These are phyloP conservation scores for Botrytis hyacinthi DNA, from an alignment of 2,329 filamentous ascomycete genomes.

Conservation along the genomic window DNA sequence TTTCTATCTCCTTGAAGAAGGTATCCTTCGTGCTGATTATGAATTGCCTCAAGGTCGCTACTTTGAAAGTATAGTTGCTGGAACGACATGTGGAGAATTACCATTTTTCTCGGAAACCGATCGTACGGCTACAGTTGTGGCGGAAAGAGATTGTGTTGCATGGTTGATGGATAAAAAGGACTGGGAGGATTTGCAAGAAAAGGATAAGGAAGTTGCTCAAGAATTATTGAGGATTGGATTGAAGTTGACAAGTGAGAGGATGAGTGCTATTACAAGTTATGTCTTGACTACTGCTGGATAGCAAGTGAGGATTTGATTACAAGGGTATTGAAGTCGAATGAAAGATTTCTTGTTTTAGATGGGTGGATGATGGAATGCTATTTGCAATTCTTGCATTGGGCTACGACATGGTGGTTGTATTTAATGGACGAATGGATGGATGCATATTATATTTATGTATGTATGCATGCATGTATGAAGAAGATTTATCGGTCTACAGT, in stretches of 20 bases:
- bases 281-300: slow-evolving; percentile 45
- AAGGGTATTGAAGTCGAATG: background rate
- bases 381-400: background rate
- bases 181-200: slow-evolving; percentile 71
- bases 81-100: slow-evolving; percentile 91
- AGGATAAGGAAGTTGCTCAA: slow-evolving; percentile 73
- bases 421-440: background rate
- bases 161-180: slow-evolving; percentile 74
- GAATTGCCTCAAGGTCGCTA: slow-evolving; percentile 84
- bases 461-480: background rate
- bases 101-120: slow-evolving; percentile 93
- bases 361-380: background rate
- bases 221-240: slow-evolving; percentile 85
- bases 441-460: background rate
- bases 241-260: slow-evolving; percentile 91
- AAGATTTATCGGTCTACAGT: background rate
- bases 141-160: slow-evolving; percentile 76
- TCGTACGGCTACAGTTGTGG: slow-evolving; percentile 80
- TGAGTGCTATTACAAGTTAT: slow-evolving; percentile 66
- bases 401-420: background rate
- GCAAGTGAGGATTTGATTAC: background rate
- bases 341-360: background rate
- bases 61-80: slow-evolving; percentile 88
- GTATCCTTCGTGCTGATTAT: slow-evolving; percentile 88
- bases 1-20: slow-evolving; percentile 88